A percentile compares a stretch with the other conserved stretches of the same genome.
phyloP scores from a whole-genome alignment of 208 protist species.

The Trichomonas vaginalis region DNA sequence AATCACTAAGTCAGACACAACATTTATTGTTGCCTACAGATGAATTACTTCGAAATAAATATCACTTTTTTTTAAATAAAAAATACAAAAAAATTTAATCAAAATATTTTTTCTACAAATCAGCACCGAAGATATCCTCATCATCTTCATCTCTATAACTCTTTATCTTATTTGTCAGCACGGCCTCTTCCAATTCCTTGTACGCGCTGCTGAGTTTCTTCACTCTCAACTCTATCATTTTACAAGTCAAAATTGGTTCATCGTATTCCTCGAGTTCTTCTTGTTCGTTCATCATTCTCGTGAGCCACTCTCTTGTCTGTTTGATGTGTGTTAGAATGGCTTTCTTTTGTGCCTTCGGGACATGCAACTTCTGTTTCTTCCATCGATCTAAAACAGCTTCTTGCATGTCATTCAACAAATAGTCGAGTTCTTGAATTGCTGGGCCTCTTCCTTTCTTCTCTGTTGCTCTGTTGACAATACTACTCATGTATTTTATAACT shows the following conservation, averaged over 20 bases:
- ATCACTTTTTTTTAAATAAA: background rate
- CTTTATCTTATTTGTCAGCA: background rate
- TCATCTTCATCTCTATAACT: background rate
- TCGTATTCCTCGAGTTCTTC: background rate
- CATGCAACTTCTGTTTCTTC: background rate
- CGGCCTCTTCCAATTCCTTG: background rate
- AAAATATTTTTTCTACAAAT: background rate
- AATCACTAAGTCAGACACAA: background rate
- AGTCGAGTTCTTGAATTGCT: background rate
- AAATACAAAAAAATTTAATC: background rate
- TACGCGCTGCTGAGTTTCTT: background rate
- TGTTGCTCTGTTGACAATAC: background rate
- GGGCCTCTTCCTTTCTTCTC: background rate
- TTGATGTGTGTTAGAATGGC: background rate
- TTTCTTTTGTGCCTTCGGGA: background rate
- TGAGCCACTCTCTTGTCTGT: background rate
- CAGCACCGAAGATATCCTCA: background rate
- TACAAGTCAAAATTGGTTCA: background rate
- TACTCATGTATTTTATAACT: background rate
- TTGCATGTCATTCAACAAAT: background rate
- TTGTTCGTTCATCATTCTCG: background rate
- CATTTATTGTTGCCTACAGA: background rate
- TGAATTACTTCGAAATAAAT: background rate
- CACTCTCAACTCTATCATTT: background rate
- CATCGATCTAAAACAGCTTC: background rate